A percentile compares a stretch with the other conserved stretches of the same genome.
phyloP scores from a whole-genome alignment of 2,329 filamentous ascomycete genomes.

The Aspergillus aculeatinus region DNA sequence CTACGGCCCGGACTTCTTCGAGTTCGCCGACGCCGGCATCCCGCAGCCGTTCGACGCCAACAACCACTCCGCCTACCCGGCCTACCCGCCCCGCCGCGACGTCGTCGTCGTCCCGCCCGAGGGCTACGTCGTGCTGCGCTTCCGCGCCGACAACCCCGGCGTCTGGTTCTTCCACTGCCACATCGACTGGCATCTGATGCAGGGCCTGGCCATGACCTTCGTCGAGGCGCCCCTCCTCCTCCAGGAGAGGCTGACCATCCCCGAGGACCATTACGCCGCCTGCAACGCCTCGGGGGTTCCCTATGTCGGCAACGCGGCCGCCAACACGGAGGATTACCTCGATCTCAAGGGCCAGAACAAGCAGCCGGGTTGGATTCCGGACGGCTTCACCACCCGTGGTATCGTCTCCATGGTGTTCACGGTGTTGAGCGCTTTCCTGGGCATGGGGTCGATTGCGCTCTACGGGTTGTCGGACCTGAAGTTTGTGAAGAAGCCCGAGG shows the following conservation, averaged over 20 bases:
- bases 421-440: constrained; percentile 65
- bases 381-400: constrained; percentile 68
- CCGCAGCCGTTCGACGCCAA: constrained; percentile 26
- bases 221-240: constrained; percentile 63
- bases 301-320: constrained; percentile 70
- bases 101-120: constrained; percentile 64
- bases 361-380: constrained; percentile 58
- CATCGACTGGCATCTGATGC: constrained; percentile 72
- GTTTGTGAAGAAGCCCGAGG: background rate
- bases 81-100: constrained; percentile 65
- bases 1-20: constrained; percentile 59
- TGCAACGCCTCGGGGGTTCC: constrained; percentile 57
- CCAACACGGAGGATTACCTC: constrained; percentile 62
- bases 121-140: constrained; percentile 64
- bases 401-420: constrained; percentile 75
- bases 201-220: constrained; percentile 65
- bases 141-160: constrained; percentile 47
- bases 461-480: constrained; percentile 46
- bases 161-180: constrained; percentile 78
- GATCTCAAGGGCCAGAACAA: constrained; percentile 63
- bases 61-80: constrained; percentile 45
- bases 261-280: constrained; percentile 57
- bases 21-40: constrained; percentile 41
- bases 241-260: constrained; percentile 61
- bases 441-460: constrained; percentile 65